Evolutionary conservation across 1,139 yeast genomes (phyloP).

Genomic region (Geotrichum cucujoidarum): DNA sequence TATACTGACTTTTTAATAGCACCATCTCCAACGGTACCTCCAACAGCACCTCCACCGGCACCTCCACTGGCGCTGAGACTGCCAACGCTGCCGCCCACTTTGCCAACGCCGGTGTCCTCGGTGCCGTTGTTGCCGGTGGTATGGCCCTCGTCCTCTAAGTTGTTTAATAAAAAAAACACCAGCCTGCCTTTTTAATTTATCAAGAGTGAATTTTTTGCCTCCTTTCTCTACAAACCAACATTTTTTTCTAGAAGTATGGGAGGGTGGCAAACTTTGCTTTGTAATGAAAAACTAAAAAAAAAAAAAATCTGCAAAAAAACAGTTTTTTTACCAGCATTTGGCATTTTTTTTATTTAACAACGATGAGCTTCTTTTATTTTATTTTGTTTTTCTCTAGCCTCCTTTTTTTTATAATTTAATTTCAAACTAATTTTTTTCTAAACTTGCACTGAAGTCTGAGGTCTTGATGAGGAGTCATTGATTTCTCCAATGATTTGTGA

Average conservation of each 20-base stretch:
- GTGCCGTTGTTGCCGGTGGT: constrained; percentile 74
- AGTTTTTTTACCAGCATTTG: background rate
- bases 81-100: constrained; percentile 55
- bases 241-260: too few relatives aligned
- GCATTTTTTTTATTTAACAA: background rate
- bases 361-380: background rate
- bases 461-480: too few relatives aligned
- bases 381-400: constrained; percentile 4
- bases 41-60: constrained; percentile 36
- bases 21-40: constrained; percentile 30
- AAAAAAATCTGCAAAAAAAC: background rate
- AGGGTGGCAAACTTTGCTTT: background rate
- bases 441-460: too few relatives aligned
- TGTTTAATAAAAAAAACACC: constrained; percentile 2
- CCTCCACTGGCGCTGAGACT: constrained; percentile 36
- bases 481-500: too few relatives aligned
- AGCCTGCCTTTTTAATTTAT: background rate
- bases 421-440: background rate
- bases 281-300: background rate
- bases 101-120: constrained; percentile 58
- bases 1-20: constrained; percentile 12
- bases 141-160: constrained; percentile 60
- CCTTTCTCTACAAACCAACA: too few relatives aligned
- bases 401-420: constrained; percentile 3
- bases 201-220: too few relatives aligned